Conservation (phyloP, 2,329 filamentous ascomycete species). For the Aspergillus candidus region DNA sequence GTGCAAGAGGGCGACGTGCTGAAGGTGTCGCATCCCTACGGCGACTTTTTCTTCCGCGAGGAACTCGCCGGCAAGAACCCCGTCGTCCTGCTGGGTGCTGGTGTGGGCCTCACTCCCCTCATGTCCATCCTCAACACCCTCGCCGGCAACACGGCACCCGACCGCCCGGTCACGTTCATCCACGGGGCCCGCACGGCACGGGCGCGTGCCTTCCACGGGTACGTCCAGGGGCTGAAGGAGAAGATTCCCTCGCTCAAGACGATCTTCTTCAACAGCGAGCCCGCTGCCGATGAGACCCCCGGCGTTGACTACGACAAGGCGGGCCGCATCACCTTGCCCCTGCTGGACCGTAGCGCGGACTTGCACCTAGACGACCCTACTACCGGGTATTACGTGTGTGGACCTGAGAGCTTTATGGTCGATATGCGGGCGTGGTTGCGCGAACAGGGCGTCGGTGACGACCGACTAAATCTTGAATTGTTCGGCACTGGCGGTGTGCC, state of each 20-base stretch:
- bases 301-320: conserved; percentile 56
- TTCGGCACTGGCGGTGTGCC: conserved; percentile 53
- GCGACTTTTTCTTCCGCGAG: conserved; percentile 52
- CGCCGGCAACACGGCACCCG: conserved; percentile 29
- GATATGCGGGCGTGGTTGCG: conserved; percentile 51
- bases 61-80: conserved; percentile 41
- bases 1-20: conserved; percentile 57
- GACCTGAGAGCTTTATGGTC: conserved; percentile 64
- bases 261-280: conserved; percentile 54
- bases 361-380: conserved; percentile 51
- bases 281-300: conserved; percentile 41
- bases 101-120: conserved; percentile 56
- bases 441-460: conserved; percentile 50
- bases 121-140: conserved; percentile 56
- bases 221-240: conserved; percentile 43
- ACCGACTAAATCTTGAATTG: conserved; percentile 60
- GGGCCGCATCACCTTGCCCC: conserved; percentile 54
- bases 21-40: conserved; percentile 60
- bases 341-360: conserved; percentile 47
- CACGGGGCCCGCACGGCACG: conserved; percentile 50
- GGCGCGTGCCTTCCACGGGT: conserved; percentile 47
- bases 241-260: conserved; percentile 45
- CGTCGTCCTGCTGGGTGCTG: conserved; percentile 57
- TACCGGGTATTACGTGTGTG: conserved; percentile 67
- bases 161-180: conserved; percentile 53